phyloP scores from a whole-genome alignment of 495 filamentous ascomycete genomes.

The Echria macrotheca region DNA sequence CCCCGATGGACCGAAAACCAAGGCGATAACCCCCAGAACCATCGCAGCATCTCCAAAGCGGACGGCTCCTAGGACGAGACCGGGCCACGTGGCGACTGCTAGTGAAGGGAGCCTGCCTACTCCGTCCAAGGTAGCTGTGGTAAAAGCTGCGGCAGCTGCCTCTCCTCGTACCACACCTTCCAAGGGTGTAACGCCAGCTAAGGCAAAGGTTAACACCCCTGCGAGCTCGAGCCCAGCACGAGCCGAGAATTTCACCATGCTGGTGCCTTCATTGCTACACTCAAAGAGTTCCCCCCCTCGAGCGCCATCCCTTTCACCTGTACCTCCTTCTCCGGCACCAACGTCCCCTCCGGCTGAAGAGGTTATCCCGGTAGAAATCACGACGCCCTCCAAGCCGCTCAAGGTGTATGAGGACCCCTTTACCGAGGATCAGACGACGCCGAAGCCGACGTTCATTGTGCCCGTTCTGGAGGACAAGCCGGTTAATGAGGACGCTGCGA shows the following conservation, averaged over 20 bases:
- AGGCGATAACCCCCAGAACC: conserved; percentile 36
- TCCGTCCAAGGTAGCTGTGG: conserved; percentile 25
- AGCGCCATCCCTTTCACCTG: conserved; percentile 10
- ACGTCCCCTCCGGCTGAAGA: conserved; percentile 14
- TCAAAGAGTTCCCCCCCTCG: conserved; percentile 14
- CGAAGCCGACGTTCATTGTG: conserved; percentile 33
- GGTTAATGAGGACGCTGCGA: conserved; percentile 48
- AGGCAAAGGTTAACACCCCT: conserved; percentile 12
- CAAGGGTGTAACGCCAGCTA: conserved; percentile 33
- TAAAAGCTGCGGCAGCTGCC: conserved; percentile 22
- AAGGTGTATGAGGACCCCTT: conserved; percentile 60
- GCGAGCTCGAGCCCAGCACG: conserved; percentile 27
- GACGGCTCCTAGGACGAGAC: conserved; percentile 36
- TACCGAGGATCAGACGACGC: conserved; percentile 40
- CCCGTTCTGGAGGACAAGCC: conserved; percentile 48
- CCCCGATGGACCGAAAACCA: conserved; percentile 32
- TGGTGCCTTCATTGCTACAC: conserved; percentile 32
- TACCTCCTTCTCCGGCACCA: conserved; percentile 17
- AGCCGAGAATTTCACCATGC: conserved; percentile 50
- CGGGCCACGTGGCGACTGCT: conserved; percentile 38
- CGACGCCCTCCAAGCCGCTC: conserved; percentile 36
- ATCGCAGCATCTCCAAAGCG: conserved; percentile 38
- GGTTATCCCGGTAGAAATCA: conserved; percentile 14
- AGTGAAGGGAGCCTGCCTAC: conserved; percentile 39
- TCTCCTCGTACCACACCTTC: conserved; percentile 38